Evolutionary conservation across 495 filamentous ascomycete species (phyloP), one percentile per base, ranked within the genome.

Genomic region (Penicillium samsonianum): DNA sequence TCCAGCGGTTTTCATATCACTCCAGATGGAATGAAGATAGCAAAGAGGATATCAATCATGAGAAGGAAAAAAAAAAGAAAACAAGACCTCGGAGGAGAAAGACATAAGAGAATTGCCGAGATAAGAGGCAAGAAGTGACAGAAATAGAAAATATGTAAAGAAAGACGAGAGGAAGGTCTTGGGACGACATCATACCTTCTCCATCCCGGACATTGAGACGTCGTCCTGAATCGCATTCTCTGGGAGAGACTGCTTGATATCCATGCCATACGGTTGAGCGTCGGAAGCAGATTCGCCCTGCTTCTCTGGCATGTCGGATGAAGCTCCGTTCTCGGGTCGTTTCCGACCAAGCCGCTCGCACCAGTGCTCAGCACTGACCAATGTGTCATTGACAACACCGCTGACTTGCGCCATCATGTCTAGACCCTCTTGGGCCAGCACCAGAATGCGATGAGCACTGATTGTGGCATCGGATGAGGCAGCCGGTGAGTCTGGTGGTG

Each of bases 401-500:
- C 83, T 89, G 41, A 98, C 90, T 67, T 95, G 89, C 0, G 81
- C 78, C 81, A 96, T 89, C 83, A 96, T 93, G 60, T 95, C 89
- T 22, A 98, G 79, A 3, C 90, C 90, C 68, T 96, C 92, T 57
- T 87, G 88, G 2, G 91, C 91, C 30, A 98, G 82, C 0, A 92
- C 84, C 11, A 96, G 63, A 33, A 91, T 90, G 16, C 86, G 75
- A 57, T 88, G 83, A 3, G 89, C 90, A 19, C 80, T 76, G 25
- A 78, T 65, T 9, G 73, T 73, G 25, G 70, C 73, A 60, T 82
- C 72, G 44, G 80, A 75, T 5, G 70, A 59, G 2, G 72, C 63
- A 9, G 62, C 64, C 1, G 68, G 46, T 8, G 73, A 68, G 17
- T 75, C 73, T 0, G 75, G 73, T n/a, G 78, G 69, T 16, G 75